Evolutionary conservation across 2,329 filamentous ascomycete species (phyloP), one percentile per base, ranked within the genome.

Genomic region (Blastomyces parvus): DNA sequence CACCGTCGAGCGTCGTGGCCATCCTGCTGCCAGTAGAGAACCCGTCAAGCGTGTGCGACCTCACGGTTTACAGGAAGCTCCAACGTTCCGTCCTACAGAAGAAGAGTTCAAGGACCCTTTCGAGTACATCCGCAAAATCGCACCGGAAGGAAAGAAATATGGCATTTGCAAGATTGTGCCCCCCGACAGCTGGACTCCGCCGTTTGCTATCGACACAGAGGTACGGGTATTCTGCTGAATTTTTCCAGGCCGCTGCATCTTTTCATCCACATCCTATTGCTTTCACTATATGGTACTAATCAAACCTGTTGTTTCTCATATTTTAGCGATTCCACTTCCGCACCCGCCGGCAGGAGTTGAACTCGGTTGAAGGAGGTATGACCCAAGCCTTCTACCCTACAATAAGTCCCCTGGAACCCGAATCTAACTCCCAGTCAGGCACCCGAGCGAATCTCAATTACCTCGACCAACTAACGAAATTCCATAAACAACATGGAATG

Each of bases 101-200:
- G 92, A 97, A 69, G 92, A 99, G 76, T 99, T 94, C 82, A 90
- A 88, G 71, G 92, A 99, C 70, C 94, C 94, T 0, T 87, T 96
- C 72, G 89, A 89, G 70, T 99, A 97, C 72, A 92, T 99, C 70
- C 87, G 87, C 73, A 97, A 93, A 76, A 97, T 99, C 69, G 82
- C 87, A 0, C 87, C 90, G 0, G 91, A 97, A 74, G 94, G 90
- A 30, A 85, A 83, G 68, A 86, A 92, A 70, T 97, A 89, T 76
- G 94, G 94, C 60, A 89, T 99, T 62, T 92, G 91, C 83, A 96
- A 97, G 77, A 90, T 99, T 66, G 89, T 99, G 63, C 94, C 94
- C 5, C 94, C 94, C 0, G 90, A 94, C 66, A 86, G 83, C 42
- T 99, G 94, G 94, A 93, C 95, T 71, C 94, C 94, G 8, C 83